These are phyloP conservation scores for Piromyces finnis DNA, from an alignment of 192 early-diverging fungal genomes.

Conservation along the genomic window DNA sequence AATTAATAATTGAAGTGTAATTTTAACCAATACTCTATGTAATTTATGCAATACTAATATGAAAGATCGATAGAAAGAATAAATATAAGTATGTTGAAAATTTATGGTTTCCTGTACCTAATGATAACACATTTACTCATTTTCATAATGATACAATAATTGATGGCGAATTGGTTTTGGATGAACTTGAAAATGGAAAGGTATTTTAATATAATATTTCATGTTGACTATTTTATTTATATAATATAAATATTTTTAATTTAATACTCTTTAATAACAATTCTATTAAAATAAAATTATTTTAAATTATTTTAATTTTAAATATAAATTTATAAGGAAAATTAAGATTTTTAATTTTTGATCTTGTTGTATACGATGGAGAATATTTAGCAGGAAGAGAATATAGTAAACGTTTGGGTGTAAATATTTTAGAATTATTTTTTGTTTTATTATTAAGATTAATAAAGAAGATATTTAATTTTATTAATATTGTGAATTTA, in stretches of 20 bases:
- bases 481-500: too few species aligned
- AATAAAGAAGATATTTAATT: too few species aligned
- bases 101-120: conserved; percentile 1
- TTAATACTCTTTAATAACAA: too few species aligned
- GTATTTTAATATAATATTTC: conserved; percentile 24
- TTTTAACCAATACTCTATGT: too few species aligned
- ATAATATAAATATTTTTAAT: too few species aligned
- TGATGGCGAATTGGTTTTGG: conserved; percentile 76
- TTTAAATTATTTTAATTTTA: conserved; percentile 23
- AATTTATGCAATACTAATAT: too few species aligned
- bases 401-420: not conserved
- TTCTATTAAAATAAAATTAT: too few species aligned
- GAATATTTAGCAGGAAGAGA: not conserved
- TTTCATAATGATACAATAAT: not conserved
- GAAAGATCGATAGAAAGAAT: conserved; percentile 1
- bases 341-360: not conserved
- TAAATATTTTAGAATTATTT: not conserved
- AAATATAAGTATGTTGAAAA: not conserved
- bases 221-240: conserved; percentile 30
- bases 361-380: not conserved
- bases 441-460: too few species aligned
- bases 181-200: conserved; percentile 37
- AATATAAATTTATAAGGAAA: conserved; percentile 20
- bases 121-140: not conserved
- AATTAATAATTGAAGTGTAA: too few species aligned